Evolutionary conservation across 768 basidiomycete species (phyloP), one percentile per base, ranked within the genome.

Genomic region (Cystofilobasidium macerans): DNA sequence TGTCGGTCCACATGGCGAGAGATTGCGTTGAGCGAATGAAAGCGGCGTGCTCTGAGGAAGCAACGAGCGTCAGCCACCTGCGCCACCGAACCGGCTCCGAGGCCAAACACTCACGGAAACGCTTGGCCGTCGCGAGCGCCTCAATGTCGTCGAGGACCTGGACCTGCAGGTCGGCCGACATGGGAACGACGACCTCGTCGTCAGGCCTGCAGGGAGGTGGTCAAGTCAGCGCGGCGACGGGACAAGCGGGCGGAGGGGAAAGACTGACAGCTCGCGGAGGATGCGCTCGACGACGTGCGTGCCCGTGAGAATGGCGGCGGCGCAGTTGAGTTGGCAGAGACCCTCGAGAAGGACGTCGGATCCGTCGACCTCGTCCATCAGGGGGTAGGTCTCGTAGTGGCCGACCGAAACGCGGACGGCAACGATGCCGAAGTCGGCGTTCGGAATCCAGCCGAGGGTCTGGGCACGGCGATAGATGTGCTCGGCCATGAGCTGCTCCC

Each of bases 11-110:
- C 66, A 91, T 83, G 68, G 90, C 82, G 62, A 92, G 80, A 14
- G 87, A 86, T 48, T 86, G 82, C 73, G 91, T 88, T 73, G 89
- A 86, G 56, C 89, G 82, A 71, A 89, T 83, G 73, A 92, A 92
- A 0, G 89, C 89, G 28, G 85, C 90, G 60, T 86, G 89, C 71
- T 92, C 48, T 51, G 48, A n/a, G n/a, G n/a, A n/a, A n/a, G n/a
- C n/a, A n/a, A n/a, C n/a, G n/a, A n/a, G n/a, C n/a, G n/a, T n/a
- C n/a, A n/a, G n/a, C n/a, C n/a, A n/a, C n/a, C n/a, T n/a, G n/a
- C n/a, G n/a, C n/a, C n/a, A n/a, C n/a, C n/a, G n/a, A n/a, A n/a
- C n/a, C n/a, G n/a, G n/a, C n/a, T n/a, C n/a, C n/a, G n/a, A n/a
- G n/a, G n/a, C n/a, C n/a, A n/a, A n/a, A n/a, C n/a, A 51, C 48